Conservation (phyloP, 768 basidiomycete species). For the Piloderma croceum region DNA sequence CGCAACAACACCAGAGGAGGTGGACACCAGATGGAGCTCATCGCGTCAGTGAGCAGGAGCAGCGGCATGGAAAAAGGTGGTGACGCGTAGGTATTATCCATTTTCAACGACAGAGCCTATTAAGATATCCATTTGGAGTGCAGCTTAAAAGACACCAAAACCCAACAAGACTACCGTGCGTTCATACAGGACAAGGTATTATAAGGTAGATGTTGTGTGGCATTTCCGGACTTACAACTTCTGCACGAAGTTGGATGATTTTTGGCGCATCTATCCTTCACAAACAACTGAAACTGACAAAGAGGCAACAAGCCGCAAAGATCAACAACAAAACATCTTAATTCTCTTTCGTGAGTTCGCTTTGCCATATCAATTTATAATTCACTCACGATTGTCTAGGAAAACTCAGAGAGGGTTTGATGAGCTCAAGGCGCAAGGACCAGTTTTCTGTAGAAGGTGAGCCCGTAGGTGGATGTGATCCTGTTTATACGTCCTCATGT, state of each 20-base stretch:
- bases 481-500: conserved; percentile 1
- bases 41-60: conserved; percentile 72
- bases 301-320: conserved; percentile 26
- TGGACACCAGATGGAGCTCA: conserved; percentile 50
- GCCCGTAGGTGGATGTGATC: conserved; percentile 7
- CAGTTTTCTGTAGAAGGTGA: conserved; percentile 64
- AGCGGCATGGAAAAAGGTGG: conserved; percentile 72
- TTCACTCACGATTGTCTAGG: conserved; percentile 35
- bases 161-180: conserved; percentile 62
- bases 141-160: conserved; percentile 54
- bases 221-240: not conserved
- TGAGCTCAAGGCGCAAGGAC: conserved; percentile 54
- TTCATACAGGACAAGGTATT: conserved; percentile 66
- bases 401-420: conserved; percentile 70
- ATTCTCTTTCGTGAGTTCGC: conserved; percentile 62
- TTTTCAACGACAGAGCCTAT: conserved; percentile 2
- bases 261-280: conserved; percentile 36
- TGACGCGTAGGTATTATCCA: conserved; percentile 52
- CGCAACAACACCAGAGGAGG: conserved; percentile 2
- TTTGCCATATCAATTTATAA: not conserved
- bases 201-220: not conserved
- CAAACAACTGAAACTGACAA: conserved; percentile 23
- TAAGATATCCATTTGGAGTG: conserved; percentile 29
- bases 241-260: conserved; percentile 40
- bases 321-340: conserved; percentile 61